Percentiles rank a stretch among this genome's conserved stretches.
phyloP scores from a whole-genome alignment of 1,284 basidiomycete genomes.

The Microbotryum saponariae region DNA sequence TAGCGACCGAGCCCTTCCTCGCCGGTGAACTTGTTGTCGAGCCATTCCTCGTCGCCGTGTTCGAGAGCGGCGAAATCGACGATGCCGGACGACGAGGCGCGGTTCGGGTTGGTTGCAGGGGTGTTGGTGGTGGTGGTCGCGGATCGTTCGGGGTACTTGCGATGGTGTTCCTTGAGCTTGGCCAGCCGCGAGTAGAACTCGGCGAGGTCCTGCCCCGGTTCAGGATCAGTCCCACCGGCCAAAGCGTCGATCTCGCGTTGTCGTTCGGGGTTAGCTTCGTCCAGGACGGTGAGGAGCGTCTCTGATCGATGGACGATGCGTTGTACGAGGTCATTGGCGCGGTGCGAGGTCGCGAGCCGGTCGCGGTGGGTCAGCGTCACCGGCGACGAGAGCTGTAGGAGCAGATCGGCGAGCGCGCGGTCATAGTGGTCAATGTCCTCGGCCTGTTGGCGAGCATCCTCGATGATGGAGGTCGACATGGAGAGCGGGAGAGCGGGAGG shows the following conservation, averaged over 20 bases:
- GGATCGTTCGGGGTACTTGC: slow-evolving; percentile 73
- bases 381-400: slow-evolving; percentile 37
- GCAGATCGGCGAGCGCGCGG: slow-evolving; percentile 48
- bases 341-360: slow-evolving; percentile 32
- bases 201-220: slow-evolving; percentile 60
- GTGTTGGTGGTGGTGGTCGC: too few species aligned
- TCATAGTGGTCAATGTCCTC: slow-evolving; percentile 90
- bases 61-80: slow-evolving; percentile 38
- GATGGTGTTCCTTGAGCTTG: slow-evolving; percentile 91
- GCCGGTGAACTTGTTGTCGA: slow-evolving; percentile 84
- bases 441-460: slow-evolving; percentile 85
- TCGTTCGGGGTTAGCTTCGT: slow-evolving; percentile 44
- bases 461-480: slow-evolving; percentile 75
- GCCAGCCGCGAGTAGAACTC: slow-evolving; percentile 92
- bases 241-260: slow-evolving; percentile 46
- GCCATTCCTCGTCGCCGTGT: slow-evolving; percentile 33
- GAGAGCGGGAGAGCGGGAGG: not conserved
- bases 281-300: slow-evolving; percentile 38
- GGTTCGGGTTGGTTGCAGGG: slow-evolving; percentile 52
- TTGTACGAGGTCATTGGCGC: slow-evolving; percentile 40
- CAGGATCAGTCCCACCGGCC: slow-evolving; percentile 39
- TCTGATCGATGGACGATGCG: slow-evolving; percentile 48
- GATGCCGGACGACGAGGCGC: slow-evolving; percentile 31
- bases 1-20: slow-evolving; percentile 94
- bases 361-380: slow-evolving; percentile 24